Evolutionary conservation across 2,329 filamentous ascomycete species (phyloP).

Genomic region (Stagonosporopsis rhizophila): DNA sequence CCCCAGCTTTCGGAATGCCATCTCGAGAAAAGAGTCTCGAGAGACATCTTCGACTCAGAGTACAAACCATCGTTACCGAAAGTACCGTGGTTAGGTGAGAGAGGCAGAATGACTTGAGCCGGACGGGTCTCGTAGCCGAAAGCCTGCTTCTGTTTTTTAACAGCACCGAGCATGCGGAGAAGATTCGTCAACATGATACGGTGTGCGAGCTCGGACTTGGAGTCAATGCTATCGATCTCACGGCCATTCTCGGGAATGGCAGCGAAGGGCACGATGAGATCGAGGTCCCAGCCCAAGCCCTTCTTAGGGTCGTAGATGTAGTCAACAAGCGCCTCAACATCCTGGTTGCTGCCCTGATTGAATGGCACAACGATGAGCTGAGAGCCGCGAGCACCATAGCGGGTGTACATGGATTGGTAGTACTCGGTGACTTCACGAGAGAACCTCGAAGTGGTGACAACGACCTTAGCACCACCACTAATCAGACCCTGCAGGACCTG

Average conservation of each 20-base stretch:
- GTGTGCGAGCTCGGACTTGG: slow-evolving; percentile 96
- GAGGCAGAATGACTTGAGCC: slow-evolving; percentile 91
- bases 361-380: slow-evolving; percentile 98
- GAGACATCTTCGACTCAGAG: slow-evolving; percentile 94
- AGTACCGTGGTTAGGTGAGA: slow-evolving; percentile 97
- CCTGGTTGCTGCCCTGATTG: slow-evolving; percentile 98
- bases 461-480: slow-evolving; percentile 93
- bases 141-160: slow-evolving; percentile 89
- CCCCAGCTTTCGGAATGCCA: slow-evolving; percentile 98
- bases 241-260: slow-evolving; percentile 98
- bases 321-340: slow-evolving; percentile 89
- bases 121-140: slow-evolving; percentile 93
- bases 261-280: slow-evolving; percentile 94
- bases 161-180: slow-evolving; percentile 83
- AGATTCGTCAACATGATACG: slow-evolving; percentile 99
- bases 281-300: slow-evolving; percentile 96
- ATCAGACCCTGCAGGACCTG: slow-evolving; percentile 96
- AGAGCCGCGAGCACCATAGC: slow-evolving; percentile 90
- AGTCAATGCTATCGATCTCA: slow-evolving; percentile 96
- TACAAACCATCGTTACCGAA: slow-evolving; percentile 98
- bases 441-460: slow-evolving; percentile 96
- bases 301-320: slow-evolving; percentile 98
- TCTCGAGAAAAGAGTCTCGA: slow-evolving; percentile 97
- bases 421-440: slow-evolving; percentile 98
- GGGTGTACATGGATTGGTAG: slow-evolving; percentile 98